Percentiles rank a stretch among this genome's conserved stretches.
Evolutionary conservation across 495 filamentous ascomycete genomes (phyloP).

Genomic region (Talaromyces wortmannii): DNA sequence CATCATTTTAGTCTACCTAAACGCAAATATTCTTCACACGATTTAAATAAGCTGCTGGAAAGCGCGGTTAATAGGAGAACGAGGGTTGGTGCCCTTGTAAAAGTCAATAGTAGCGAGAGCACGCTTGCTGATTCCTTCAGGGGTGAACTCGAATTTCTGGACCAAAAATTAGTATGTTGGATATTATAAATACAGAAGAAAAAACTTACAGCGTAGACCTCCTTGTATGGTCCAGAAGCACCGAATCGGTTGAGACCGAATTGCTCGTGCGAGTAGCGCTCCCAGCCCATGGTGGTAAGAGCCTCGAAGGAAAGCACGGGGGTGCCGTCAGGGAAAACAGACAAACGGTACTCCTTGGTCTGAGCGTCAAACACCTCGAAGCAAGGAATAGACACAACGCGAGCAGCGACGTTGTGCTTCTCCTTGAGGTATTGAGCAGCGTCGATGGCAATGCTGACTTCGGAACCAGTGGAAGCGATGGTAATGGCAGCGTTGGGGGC

Average conservation of each 20-base stretch:
- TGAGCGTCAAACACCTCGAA: constrained; percentile 96
- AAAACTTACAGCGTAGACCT: constrained; percentile 81
- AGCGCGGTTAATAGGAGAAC: constrained; percentile 90
- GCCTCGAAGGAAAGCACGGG: constrained; percentile 91
- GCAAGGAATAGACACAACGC: constrained; percentile 94
- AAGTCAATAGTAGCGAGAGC: constrained; percentile 85
- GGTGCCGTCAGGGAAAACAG: constrained; percentile 88
- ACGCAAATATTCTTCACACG: neutral
- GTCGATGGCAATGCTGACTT: constrained; percentile 90
- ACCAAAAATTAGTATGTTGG: constrained; percentile 7
- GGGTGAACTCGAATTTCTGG: constrained; percentile 98
- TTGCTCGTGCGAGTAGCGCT: constrained; percentile 97
- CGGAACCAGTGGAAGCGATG: constrained; percentile 89
- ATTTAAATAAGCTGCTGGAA: constrained; percentile 44
- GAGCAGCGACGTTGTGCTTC: constrained; percentile 79
- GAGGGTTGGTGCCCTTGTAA: constrained; percentile 88
- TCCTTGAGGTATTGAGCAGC: constrained; percentile 85
- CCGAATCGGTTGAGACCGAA: constrained; percentile 98
- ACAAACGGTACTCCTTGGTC: constrained; percentile 85
- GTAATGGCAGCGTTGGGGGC: constrained; percentile 79
- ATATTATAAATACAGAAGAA: neutral
- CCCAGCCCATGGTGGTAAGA: constrained; percentile 92
- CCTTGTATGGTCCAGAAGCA: constrained; percentile 93
- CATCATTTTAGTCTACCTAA: too few species aligned
- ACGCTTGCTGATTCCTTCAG: constrained; percentile 93